Conservation (phyloP, 306 rosid genomes). For the Hippophae rhamnoides region DNA sequence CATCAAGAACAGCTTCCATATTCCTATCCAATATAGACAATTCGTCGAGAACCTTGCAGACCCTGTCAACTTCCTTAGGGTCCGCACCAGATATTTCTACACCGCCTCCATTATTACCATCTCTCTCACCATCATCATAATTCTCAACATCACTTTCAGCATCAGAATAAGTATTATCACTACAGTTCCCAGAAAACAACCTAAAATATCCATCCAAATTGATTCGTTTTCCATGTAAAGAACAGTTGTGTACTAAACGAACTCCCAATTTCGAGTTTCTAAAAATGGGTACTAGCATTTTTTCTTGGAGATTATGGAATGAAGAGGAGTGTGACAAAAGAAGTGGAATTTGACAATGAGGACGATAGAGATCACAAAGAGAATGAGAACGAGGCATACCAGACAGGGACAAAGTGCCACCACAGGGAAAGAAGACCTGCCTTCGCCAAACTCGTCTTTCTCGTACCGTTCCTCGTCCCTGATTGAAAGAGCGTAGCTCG, state of each 20-base stretch:
- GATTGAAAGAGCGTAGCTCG: constrained; percentile 43
- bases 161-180: constrained; percentile 27
- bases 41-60: constrained; percentile 80
- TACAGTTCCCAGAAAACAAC: constrained; percentile 25
- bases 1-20: constrained; percentile 90
- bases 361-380: constrained; percentile 41
- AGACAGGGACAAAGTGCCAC: constrained; percentile 82
- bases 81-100: constrained; percentile 31
- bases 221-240: constrained; percentile 13
- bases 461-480: constrained; percentile 30
- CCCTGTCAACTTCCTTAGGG: constrained; percentile 48
- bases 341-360: constrained; percentile 69
- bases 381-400: constrained; percentile 60
- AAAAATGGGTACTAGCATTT: constrained; percentile 28
- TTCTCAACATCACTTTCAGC: constrained; percentile 28
- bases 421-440: constrained; percentile 44
- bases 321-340: constrained; percentile 76
- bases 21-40: constrained; percentile 85
- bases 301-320: constrained; percentile 49
- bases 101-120: constrained; percentile 8
- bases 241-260: constrained; percentile 1
- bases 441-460: constrained; percentile 29
- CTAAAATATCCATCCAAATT: constrained; percentile 4
- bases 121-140: constrained; percentile 10
- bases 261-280: constrained; percentile 1